phyloP scores from a whole-genome alignment of 2,329 filamentous ascomycete genomes.

The Monilinia laxa region DNA sequence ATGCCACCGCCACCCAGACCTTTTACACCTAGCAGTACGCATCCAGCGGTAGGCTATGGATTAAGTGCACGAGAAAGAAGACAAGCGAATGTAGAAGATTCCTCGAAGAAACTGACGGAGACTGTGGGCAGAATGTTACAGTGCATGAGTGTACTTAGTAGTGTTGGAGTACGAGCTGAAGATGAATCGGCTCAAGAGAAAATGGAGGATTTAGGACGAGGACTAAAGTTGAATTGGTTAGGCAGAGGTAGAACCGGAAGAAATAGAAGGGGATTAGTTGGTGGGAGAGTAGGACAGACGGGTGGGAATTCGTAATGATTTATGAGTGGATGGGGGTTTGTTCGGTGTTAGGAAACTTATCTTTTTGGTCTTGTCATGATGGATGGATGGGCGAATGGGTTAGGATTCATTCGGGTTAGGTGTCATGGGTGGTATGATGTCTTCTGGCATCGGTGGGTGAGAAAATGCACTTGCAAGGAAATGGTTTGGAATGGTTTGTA shows the following conservation, averaged over 20 bases:
- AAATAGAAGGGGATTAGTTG: slow-evolving; percentile 83
- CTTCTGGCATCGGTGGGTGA: slow-evolving; percentile 7
- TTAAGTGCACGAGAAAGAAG: slow-evolving; percentile 26
- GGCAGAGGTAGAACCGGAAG: slow-evolving; percentile 85
- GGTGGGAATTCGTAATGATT: slow-evolving; percentile 1
- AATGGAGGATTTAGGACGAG: slow-evolving; percentile 79
- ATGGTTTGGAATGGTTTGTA: background rate
- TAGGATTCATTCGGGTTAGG: background rate
- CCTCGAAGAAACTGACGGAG: slow-evolving; percentile 77
- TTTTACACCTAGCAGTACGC: slow-evolving; percentile 37
- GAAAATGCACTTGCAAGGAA: background rate
- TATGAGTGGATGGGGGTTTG: background rate
- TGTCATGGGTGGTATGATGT: slow-evolving; percentile 14
- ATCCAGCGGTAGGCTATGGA: slow-evolving; percentile 26
- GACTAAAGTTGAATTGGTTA: slow-evolving; percentile 96
- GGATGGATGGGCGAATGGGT: background rate
- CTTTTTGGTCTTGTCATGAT: slow-evolving; percentile 5
- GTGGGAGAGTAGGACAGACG: slow-evolving; percentile 34
- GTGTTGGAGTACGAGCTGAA: slow-evolving; percentile 52
- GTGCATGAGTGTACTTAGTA: slow-evolving; percentile 87
- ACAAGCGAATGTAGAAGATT: slow-evolving; percentile 58
- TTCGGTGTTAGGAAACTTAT: slow-evolving; percentile 1
- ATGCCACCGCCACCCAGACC: slow-evolving; percentile 36
- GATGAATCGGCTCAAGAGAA: slow-evolving; percentile 72
- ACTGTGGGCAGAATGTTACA: slow-evolving; percentile 95